Evolutionary conservation across 2,329 filamentous ascomycete genomes (phyloP).

Genomic region (Hortaea werneckii): DNA sequence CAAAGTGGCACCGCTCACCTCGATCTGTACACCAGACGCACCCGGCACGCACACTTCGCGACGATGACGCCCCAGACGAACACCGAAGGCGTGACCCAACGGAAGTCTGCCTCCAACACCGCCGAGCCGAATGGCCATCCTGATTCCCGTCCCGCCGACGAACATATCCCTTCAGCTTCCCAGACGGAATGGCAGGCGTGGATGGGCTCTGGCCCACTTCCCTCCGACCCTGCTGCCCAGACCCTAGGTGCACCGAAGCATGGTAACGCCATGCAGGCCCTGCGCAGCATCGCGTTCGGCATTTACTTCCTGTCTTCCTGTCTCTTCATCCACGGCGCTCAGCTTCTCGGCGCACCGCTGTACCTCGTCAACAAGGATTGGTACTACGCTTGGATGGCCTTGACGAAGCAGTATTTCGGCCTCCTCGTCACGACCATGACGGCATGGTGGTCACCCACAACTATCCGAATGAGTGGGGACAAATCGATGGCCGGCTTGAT

Average conservation of each 20-base stretch:
- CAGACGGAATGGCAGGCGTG: conserved; percentile 10
- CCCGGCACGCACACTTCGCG: background rate
- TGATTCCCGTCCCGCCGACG: background rate
- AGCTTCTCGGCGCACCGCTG: conserved; percentile 61
- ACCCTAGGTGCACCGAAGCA: conserved; percentile 29
- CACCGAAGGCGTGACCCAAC: background rate
- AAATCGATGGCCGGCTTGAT: conserved; percentile 68
- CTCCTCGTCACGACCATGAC: conserved; percentile 69
- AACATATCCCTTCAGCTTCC: conserved; percentile 5
- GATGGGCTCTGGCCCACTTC: conserved; percentile 4
- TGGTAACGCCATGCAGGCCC: conserved; percentile 31
- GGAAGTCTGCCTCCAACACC: background rate
- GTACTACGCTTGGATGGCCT: conserved; percentile 75
- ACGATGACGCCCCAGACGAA: background rate
- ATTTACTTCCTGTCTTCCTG: conserved; percentile 37
- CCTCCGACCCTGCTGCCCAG: conserved; percentile 13
- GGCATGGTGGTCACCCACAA: conserved; percentile 72
- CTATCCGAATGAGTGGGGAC: conserved; percentile 72
- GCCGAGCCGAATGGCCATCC: background rate
- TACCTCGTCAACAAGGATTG: conserved; percentile 64
- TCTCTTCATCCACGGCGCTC: conserved; percentile 48
- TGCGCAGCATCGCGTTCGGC: conserved; percentile 35
- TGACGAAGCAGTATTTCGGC: conserved; percentile 78
- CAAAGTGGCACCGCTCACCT: too few relatives aligned
- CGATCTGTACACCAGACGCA: background rate